A percentile compares a stretch with the other conserved stretches of the same genome.
Evolutionary conservation across 176 grass and related monocot species (phyloP).

Genomic region (Lolium rigidum): DNA sequence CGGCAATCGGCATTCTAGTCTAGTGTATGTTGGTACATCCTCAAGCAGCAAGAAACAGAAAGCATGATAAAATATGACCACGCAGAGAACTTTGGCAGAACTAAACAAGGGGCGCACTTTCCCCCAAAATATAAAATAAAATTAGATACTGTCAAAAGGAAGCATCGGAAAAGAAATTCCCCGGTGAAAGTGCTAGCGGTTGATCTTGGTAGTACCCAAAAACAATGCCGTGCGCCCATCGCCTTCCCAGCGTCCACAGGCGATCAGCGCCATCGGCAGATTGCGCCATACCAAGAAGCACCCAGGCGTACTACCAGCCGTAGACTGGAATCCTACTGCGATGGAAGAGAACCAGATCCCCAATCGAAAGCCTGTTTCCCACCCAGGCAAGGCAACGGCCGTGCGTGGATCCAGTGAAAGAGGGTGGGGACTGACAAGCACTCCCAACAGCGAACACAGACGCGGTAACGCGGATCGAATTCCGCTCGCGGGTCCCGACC

Average conservation of each 20-base stretch:
- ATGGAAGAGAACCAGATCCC: neutral
- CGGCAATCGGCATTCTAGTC: too few species aligned
- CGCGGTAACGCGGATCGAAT: slow-evolving; percentile 9
- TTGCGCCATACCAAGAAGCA: neutral
- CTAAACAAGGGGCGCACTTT: too few species aligned
- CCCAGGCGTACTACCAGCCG: neutral
- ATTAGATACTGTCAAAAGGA: too few species aligned
- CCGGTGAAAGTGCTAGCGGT: neutral
- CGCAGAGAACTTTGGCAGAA: too few species aligned
- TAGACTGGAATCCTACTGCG: neutral
- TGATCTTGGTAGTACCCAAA: slow-evolving; percentile 25
- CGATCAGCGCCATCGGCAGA: neutral
- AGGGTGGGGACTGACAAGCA: neutral
- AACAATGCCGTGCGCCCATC: slow-evolving; percentile 27
- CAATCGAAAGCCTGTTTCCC: too few species aligned
- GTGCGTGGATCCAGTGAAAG: neutral
- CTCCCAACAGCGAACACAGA: neutral
- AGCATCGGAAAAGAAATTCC: neutral
- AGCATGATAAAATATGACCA: too few species aligned
- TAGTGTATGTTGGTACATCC: too few species aligned
- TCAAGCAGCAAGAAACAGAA: too few species aligned
- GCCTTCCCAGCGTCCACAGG: neutral
- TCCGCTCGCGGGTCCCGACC: neutral
- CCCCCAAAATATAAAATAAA: too few species aligned
- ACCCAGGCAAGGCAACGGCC: neutral